Base-by-base conservation (phyloP, 768 basidiomycete genomes). In the Boletus patriciae region DNA sequence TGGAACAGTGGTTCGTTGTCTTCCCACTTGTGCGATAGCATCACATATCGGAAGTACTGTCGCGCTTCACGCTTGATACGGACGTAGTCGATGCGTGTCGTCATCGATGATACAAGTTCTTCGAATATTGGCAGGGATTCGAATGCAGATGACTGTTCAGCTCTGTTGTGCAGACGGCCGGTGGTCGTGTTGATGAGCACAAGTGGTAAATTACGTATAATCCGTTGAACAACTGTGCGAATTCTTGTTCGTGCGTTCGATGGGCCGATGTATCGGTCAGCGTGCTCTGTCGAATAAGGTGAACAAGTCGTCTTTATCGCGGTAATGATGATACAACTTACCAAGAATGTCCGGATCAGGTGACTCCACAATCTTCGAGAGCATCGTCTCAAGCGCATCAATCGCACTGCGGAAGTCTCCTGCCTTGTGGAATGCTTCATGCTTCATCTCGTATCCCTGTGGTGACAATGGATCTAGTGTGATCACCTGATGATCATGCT, bases 21-120 rank as follows among this genome's bases (percentile, higher is more conserved):
- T 27, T 44, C 42, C 51, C 33, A 52, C 43, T 37, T 44, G 43
- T 52, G 51, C 34, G 51, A 52, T n/a, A 52, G 34, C 51, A 37
- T 52, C 16, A 45, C 43, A 12, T 52, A 52, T 19, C 34, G 33
- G 34, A 52, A 52, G 43, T 45, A 52, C 34, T 27, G 23, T 25
- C 51, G 51, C 36, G 45, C 34, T 52, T 27, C 51, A 19, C 25
- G 45, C 18, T 52, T 44, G 51, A 52, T 49, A 0, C 36, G 37
- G 9, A 16, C 36, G 4, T 34, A 34, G 25, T 38, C 25, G 2
- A 27, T 49, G 48, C 36, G 48, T 6, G 18, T 49, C 5, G 48
- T 38, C 36, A 27, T 37, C 11, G 37, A 49, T 4, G 34, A 49
- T 12, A 49, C 18, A 6, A 49, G 25, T 25, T 37, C 18, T 1